phyloP scores from a whole-genome alignment of 495 filamentous ascomycete genomes.

The Penicillium bialowiezense region DNA sequence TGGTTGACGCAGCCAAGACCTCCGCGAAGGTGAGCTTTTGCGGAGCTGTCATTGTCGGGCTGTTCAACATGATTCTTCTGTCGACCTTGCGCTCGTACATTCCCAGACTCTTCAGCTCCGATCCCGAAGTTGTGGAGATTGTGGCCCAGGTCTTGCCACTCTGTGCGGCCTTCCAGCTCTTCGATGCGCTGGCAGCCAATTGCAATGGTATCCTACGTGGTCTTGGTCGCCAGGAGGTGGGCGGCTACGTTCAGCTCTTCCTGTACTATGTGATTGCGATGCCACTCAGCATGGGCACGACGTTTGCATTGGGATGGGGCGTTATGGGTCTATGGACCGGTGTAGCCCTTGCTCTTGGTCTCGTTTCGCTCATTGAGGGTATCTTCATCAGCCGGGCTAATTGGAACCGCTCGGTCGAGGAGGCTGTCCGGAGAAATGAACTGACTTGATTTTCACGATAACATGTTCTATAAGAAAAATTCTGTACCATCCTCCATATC shows the following conservation, averaged over 20 bases:
- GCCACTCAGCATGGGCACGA: conserved; percentile 75
- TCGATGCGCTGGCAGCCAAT: conserved; percentile 73
- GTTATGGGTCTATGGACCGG: conserved; percentile 79
- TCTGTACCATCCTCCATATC: no score
- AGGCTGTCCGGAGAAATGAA: conserved; percentile 67
- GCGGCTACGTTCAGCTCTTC: conserved; percentile 80
- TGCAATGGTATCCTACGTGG: conserved; percentile 83
- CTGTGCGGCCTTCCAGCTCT: conserved; percentile 82
- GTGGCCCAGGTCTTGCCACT: conserved; percentile 73
- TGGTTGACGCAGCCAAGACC: conserved; percentile 67
- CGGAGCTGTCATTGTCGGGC: conserved; percentile 63
- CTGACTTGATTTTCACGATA: conserved; percentile 39
- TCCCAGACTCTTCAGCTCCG: conserved; percentile 74
- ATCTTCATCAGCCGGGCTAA: conserved; percentile 62
- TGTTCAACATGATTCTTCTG: conserved; percentile 72
- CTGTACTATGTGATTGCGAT: conserved; percentile 84
- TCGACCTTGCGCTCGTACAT: conserved; percentile 62
- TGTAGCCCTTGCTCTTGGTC: conserved; percentile 64
- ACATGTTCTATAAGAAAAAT: no score
- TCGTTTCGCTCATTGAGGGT: conserved; percentile 65
- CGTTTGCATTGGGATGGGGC: conserved; percentile 70
- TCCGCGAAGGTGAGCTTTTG: conserved; percentile 68
- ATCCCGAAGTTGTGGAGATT: conserved; percentile 72
- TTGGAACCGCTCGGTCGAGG: conserved; percentile 73
- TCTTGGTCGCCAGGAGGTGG: conserved; percentile 80